Evolutionary conservation across 768 basidiomycete genomes (phyloP).

Genomic region (Inosperma sp.): DNA sequence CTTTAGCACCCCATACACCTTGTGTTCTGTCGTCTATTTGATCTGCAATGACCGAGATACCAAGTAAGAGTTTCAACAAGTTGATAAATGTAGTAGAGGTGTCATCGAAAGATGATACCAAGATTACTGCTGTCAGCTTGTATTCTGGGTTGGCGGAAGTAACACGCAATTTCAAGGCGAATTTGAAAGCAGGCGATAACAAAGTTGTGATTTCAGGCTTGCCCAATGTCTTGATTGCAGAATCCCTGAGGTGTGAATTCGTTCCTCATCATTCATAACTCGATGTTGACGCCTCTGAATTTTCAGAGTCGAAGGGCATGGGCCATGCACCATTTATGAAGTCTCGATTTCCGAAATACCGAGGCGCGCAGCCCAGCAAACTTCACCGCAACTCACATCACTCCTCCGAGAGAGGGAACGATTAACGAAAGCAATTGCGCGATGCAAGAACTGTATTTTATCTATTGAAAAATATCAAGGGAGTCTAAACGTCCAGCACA

Average conservation of each 20-base stretch:
- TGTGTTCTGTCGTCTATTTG: too few species aligned
- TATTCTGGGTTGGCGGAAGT: slow-evolving; percentile 9
- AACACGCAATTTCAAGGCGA: background rate
- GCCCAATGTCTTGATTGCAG: slow-evolving; percentile 6
- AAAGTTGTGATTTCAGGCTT: slow-evolving; percentile 6
- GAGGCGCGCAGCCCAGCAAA: slow-evolving; percentile 10
- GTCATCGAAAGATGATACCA: background rate
- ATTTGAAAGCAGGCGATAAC: slow-evolving; percentile 7
- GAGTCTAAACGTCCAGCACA: slow-evolving; percentile 24
- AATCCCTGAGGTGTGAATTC: slow-evolving; percentile 6
- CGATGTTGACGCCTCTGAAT: slow-evolving; percentile 16
- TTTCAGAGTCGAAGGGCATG: slow-evolving; percentile 32
- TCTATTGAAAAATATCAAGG: slow-evolving; percentile 26
- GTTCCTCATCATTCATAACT: background rate
- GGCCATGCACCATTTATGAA: slow-evolving; percentile 36
- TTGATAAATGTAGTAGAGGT: background rate
- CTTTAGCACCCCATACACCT: too few species aligned
- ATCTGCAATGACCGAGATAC: too few species aligned
- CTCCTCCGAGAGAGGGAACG: slow-evolving; percentile 17
- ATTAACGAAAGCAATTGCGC: slow-evolving; percentile 19
- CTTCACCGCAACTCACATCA: slow-evolving; percentile 22
- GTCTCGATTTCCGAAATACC: slow-evolving; percentile 25
- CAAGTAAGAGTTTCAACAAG: too few species aligned
- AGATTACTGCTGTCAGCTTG: slow-evolving; percentile 8
- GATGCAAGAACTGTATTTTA: slow-evolving; percentile 20